Base-by-base conservation (phyloP, 768 basidiomycete species). In the Tulasnella sp. region DNA sequence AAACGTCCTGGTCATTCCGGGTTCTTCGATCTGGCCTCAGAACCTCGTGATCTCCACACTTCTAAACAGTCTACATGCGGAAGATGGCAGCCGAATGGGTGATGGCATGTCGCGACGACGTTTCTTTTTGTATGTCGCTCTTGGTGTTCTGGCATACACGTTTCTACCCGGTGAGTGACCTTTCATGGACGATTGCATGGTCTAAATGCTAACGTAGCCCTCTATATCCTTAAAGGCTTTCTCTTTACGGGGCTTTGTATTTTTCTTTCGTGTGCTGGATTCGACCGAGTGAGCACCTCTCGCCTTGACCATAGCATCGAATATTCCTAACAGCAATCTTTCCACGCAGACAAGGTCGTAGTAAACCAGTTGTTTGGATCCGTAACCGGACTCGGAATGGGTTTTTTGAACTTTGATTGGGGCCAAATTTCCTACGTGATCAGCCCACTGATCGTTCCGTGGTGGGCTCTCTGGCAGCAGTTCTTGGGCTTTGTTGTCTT, bases 191-290 rank as follows among this genome's bases (percentile, higher is more conserved):
- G n/a, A n/a, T n/a, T n/a, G n/a, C n/a, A n/a, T n/a, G n/a, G n/a
- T n/a, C n/a, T n/a, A n/a, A n/a, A n/a, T n/a, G n/a, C n/a, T n/a
- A n/a, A n/a, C n/a, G n/a, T n/a, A n/a, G n/a, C n/a, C n/a, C n/a
- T 44, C 39, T 63, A 14, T 34, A 7, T 16, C 1, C n/a, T n/a
- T n/a, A 1, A 76, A 93, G 94, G 94, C 22, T 99, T 89, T 82
- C 84, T 98, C 69, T 97, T 98, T 80, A 85, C 87, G 69, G 94
- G 90, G 0, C 85, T 98, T 92, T 91, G 11, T 82, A 89, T 32
- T 98, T 98, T 79, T 91, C 90, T 1, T 97, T 90, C 83, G 79
- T 95, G 34, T 97, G 95, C 80, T 98, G 96, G 96, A 90, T 94
- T 42, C 83, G 83, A 75, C 9, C 74, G 79, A 76, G 89, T 63